Evolutionary conservation across 2,329 filamentous ascomycete species (phyloP).

Genomic region (Coccinonectria pachysandricola): DNA sequence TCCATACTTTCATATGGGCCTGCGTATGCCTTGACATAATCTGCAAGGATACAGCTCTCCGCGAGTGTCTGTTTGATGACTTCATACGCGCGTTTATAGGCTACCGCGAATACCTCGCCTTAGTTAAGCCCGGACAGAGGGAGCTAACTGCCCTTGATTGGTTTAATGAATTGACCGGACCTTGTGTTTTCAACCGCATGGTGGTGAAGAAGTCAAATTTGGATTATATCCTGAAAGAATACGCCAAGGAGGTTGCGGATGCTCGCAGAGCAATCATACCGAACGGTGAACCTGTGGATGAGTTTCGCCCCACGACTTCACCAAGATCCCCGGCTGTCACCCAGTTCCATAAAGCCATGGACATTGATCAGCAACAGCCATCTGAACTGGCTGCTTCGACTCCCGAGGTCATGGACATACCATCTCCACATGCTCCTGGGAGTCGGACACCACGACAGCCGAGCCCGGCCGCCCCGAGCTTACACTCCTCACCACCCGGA

Average conservation of each 20-base stretch:
- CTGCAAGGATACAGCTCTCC: conserved; percentile 22
- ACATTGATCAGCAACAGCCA: conserved; percentile 6
- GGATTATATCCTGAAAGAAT: conserved; percentile 22
- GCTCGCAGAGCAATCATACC: conserved; percentile 9
- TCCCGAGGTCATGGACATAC: no score
- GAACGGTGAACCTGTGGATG: conserved; percentile 2
- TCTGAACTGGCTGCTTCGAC: conserved; percentile 1
- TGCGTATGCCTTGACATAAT: conserved; percentile 34
- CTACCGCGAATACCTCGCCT: conserved; percentile 31
- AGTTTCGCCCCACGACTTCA: no score
- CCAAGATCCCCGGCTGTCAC: no score
- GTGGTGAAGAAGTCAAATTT: conserved; percentile 28
- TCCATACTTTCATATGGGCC: conserved; percentile 33
- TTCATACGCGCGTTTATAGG: conserved; percentile 36
- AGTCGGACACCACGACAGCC: conserved; percentile 1
- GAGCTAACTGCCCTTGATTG: conserved; percentile 31
- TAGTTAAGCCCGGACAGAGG: conserved; percentile 10
- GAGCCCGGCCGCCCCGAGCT: no score
- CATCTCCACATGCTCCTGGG: no score
- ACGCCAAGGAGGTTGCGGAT: conserved; percentile 22
- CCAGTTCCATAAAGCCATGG: conserved; percentile 10
- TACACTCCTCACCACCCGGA: no score
- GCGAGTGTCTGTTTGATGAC: conserved; percentile 40
- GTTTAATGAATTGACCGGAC: conserved; percentile 24
- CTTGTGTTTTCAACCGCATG: conserved; percentile 20